phyloP scores from a whole-genome alignment of 2,329 filamentous ascomycete species.

The Diaporthe citriasiana region DNA sequence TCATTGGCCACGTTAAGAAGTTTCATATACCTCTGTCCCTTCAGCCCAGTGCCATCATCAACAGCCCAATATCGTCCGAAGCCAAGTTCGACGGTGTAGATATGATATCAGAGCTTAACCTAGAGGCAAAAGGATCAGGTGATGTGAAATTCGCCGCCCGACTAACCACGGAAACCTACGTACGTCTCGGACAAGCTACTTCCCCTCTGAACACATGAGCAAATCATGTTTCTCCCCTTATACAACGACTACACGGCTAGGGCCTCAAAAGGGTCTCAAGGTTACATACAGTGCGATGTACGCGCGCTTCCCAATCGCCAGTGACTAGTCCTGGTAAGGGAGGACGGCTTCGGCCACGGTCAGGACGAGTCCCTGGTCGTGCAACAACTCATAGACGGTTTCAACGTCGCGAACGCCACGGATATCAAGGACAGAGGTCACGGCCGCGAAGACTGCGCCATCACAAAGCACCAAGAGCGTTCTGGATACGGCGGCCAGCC shows the following conservation, averaged over 20 bases:
- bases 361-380: constrained; percentile 64
- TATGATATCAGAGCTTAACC: constrained; percentile 67
- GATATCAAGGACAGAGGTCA: constrained; percentile 66
- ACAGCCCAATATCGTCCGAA: constrained; percentile 70
- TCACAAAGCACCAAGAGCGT: constrained; percentile 59
- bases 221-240: constrained; percentile 75
- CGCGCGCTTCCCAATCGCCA: constrained; percentile 73
- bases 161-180: constrained; percentile 74
- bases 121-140: constrained; percentile 71
- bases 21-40: constrained; percentile 72
- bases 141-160: constrained; percentile 67
- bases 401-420: constrained; percentile 73
- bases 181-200: constrained; percentile 74
- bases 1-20: constrained; percentile 77
- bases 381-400: constrained; percentile 79
- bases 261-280: constrained; percentile 50
- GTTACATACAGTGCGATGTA: constrained; percentile 78
- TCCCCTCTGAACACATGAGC: constrained; percentile 77
- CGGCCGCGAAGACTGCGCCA: constrained; percentile 54
- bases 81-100: constrained; percentile 74
- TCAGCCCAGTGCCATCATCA: constrained; percentile 62
- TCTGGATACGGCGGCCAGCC: constrained; percentile 66
- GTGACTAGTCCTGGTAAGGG: constrained; percentile 77
- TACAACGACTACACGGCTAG: constrained; percentile 66
- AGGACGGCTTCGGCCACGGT: constrained; percentile 72